Evolutionary conservation across 257 asterid genomes (phyloP).

Genomic region (Handroanthus guayacan): DNA sequence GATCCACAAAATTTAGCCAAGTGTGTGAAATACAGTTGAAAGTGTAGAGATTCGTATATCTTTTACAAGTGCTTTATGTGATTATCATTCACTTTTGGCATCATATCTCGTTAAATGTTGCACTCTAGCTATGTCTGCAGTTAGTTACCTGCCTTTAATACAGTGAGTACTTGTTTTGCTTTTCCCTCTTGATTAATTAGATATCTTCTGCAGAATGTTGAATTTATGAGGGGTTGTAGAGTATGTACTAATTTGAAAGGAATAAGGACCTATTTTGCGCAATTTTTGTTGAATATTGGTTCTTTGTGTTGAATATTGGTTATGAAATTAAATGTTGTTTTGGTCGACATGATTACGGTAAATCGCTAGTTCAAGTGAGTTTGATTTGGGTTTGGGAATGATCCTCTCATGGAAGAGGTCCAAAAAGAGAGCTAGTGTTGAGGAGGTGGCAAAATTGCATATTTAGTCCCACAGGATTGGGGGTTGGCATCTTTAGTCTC

Average conservation of each 20-base stretch:
- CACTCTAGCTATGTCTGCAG: constrained; percentile 5
- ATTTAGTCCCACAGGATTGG: too few species aligned
- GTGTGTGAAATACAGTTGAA: constrained; percentile 29
- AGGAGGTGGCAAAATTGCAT: too few species aligned
- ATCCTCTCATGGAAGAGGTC: too few species aligned
- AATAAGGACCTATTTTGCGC: too few species aligned
- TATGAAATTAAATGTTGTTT: not conserved
- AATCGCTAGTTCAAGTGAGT: not conserved
- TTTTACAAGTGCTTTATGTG: constrained; percentile 37
- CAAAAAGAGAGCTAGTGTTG: too few species aligned
- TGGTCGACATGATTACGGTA: not conserved
- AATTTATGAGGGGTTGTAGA: too few species aligned
- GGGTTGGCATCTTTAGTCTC: too few species aligned
- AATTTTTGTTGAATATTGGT: too few species aligned
- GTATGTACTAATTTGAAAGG: too few species aligned
- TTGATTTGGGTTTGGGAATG: not conserved
- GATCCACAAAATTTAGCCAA: constrained; percentile 20
- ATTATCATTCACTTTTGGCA: constrained; percentile 14
- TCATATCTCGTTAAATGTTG: constrained; percentile 36
- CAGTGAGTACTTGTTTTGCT: not conserved
- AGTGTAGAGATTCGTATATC: not conserved
- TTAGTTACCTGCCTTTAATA: not conserved
- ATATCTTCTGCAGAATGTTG: not conserved
- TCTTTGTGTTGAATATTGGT: not conserved
- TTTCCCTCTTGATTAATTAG: not conserved